Base-by-base conservation (phyloP, 805 yeast genomes). In the Ogataea siamensis region DNA sequence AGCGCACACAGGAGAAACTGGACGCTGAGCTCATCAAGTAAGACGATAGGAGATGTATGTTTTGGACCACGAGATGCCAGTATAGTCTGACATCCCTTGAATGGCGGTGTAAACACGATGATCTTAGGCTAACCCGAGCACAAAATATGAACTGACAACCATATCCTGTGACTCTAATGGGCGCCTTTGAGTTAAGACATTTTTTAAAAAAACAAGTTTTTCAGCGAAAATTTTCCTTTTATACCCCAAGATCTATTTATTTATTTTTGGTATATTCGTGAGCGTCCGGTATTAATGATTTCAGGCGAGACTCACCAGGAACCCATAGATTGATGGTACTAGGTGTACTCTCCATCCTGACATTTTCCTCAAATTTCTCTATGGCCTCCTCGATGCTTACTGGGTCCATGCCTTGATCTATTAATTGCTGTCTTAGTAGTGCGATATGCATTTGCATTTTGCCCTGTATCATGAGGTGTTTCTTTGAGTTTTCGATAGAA, bases 51-150 rank as follows among this genome's bases (percentile, higher is more conserved):
- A 13, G 14, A 38, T 81, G 83, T 81, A 57, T 66, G 85, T 80
- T 76, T 73, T 72, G 82, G 79, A 75, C 87, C 83, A 87, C 87
- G 77, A 73, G 42, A 16, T 28, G 30, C 33, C 31, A 26, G 38
- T 33, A 34, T 14, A 33, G 34, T 32, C 21, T 25, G 24, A 19
- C 29, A 19, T 17, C 37, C 15, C 38, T 31, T 34, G 29, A 20
- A 29, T 29, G 38, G 38, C 42, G 31, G 20, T 19, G 14, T 33
- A 33, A 39, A 39, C 42, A 33, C 21, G 53, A 77, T 66, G 40
- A 65, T 85, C 89, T 85, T 74, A 83, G 93, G 84, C 85, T 68
- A 67, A 84, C 93, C 93, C 93, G 89, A 85, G 95, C 95, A 85
- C 95, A 48, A 76, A 63, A 56, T 67, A 66, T 64, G 68, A 66